A percentile compares a stretch with the other conserved stretches of the same genome.
Conservation (phyloP, 2,329 filamentous ascomycete genomes). For the Pseudogymnoascus sp. region DNA sequence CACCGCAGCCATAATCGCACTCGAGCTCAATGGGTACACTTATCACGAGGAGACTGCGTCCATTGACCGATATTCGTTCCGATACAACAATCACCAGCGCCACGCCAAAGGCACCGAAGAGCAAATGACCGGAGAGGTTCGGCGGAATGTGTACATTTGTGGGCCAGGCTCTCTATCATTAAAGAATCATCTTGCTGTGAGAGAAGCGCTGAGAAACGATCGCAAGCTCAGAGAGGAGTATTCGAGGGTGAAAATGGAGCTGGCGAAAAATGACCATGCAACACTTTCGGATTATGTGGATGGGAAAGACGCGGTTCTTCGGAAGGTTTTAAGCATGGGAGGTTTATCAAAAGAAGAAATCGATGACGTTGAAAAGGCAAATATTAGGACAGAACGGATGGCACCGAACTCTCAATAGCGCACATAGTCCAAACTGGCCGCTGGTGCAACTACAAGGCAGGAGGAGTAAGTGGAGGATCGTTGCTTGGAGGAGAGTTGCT, state of each 20-base stretch:
- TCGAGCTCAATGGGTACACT: constrained; percentile 28
- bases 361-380: constrained; percentile 14
- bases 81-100: constrained; percentile 19
- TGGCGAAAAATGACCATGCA: constrained; percentile 11
- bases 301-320: constrained; percentile 17
- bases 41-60: constrained; percentile 31
- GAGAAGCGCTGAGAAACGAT: constrained; percentile 28
- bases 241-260: constrained; percentile 14
- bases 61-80: constrained; percentile 28
- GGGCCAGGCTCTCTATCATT: constrained; percentile 27
- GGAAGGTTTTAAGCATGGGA: constrained; percentile 18
- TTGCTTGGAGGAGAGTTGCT: too few relatives aligned
- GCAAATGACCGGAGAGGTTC: constrained; percentile 11
- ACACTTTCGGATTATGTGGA: constrained; percentile 15
- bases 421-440: background rate
- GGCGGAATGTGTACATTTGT: constrained; percentile 31
- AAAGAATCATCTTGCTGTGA: constrained; percentile 31
- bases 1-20: constrained; percentile 22
- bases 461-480: background rate
- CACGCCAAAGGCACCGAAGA: background rate
- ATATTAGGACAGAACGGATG: background rate
- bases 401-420: background rate
- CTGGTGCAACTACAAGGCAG: background rate
- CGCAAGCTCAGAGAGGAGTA: constrained; percentile 25
- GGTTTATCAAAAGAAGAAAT: constrained; percentile 19